A percentile compares a stretch with the other conserved stretches of the same genome.
Evolutionary conservation across 2,329 filamentous ascomycete genomes (phyloP).

Genomic region (Gnomoniopsis sp.): DNA sequence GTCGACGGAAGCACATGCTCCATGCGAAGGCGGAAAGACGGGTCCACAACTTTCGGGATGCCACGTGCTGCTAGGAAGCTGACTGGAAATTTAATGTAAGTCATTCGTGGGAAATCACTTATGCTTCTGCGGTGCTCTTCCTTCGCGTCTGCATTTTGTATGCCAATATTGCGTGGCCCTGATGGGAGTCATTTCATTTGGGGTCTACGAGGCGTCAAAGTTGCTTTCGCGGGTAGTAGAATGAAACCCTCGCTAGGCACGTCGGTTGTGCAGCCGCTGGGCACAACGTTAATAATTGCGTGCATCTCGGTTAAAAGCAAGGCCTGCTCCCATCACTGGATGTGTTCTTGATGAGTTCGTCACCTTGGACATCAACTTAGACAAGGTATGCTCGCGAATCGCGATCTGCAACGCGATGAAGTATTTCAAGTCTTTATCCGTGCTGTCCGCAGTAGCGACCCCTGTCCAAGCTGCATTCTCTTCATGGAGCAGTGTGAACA

Average conservation of each 20-base stretch:
- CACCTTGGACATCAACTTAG: neutral
- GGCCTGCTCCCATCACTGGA: neutral
- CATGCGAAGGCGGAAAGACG: conserved; percentile 9
- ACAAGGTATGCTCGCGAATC: no score
- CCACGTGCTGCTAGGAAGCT: neutral
- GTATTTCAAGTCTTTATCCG: conserved; percentile 16
- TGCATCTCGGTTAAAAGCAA: neutral
- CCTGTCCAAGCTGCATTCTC: conserved; percentile 25
- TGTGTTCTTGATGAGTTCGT: neutral
- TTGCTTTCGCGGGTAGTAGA: neutral
- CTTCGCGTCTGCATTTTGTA: neutral
- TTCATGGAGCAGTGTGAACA: conserved; percentile 30
- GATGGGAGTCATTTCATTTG: neutral
- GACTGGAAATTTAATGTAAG: neutral
- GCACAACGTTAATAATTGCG: neutral
- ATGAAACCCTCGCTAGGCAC: neutral
- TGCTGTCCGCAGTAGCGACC: conserved; percentile 24
- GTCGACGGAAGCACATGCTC: conserved; percentile 10
- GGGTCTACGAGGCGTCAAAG: neutral
- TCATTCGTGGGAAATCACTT: conserved; percentile 18
- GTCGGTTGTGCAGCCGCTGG: neutral
- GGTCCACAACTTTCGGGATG: neutral
- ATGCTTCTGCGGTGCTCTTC: neutral
- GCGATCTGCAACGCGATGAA: conserved; percentile 10
- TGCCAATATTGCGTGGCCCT: neutral